phyloP scores from a whole-genome alignment of 371 early-diverging fungal genomes.

The Mucor mucedo region DNA sequence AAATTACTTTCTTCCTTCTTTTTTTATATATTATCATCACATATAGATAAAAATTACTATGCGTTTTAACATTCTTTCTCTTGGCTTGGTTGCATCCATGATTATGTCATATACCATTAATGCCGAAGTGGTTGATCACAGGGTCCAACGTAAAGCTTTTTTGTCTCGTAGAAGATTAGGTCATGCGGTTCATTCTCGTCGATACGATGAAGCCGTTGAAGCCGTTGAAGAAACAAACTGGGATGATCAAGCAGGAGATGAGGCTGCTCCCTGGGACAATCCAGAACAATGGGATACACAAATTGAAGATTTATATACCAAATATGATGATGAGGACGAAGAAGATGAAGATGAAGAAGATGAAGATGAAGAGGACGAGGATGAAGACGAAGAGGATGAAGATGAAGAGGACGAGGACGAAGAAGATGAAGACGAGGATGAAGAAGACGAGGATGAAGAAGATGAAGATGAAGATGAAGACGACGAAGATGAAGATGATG shows the following conservation, averaged over 20 bases:
- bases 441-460: not conserved
- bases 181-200: not conserved
- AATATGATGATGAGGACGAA: constrained; percentile 6
- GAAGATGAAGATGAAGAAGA: constrained; percentile 5
- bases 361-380: constrained; percentile 10
- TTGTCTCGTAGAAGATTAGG: constrained; percentile 4
- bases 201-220: not conserved
- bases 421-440: not conserved
- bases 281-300: not conserved
- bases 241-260: not conserved
- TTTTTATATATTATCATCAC: not conserved
- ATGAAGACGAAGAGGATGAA: constrained; percentile 10
- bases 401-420: not conserved
- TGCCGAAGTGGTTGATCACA: not conserved
- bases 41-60: constrained; percentile 2
- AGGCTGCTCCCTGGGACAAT: not conserved
- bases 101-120: constrained; percentile 4
- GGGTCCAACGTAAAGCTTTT: not conserved
- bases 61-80: constrained; percentile 19
- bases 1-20: too few relatives aligned
- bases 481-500: not conserved
- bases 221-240: not conserved
- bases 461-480: not conserved
- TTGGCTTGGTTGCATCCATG: constrained; percentile 14
- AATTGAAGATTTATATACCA: too few relatives aligned